Conservation (phyloP, 1,284 basidiomycete species). For the Amylostereum areolatum region DNA sequence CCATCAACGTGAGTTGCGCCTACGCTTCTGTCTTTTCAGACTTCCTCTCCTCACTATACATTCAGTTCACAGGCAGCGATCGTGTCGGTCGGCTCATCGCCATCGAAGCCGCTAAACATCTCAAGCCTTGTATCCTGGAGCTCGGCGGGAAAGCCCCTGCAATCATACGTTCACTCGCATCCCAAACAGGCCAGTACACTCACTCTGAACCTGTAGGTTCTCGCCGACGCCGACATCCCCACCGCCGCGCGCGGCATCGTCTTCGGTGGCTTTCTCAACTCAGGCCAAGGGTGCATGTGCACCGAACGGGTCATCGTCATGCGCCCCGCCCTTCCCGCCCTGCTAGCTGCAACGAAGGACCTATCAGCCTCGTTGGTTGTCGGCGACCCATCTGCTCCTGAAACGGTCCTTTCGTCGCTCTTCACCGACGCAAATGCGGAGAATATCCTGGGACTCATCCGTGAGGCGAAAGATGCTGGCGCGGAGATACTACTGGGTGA, state of each 20-base stretch:
- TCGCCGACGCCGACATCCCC: slow-evolving; percentile 56
- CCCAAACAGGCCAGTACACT: background rate
- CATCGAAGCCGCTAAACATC: slow-evolving; percentile 63
- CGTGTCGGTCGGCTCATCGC: slow-evolving; percentile 68
- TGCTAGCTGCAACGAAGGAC: slow-evolving; percentile 29
- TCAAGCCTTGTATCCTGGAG: slow-evolving; percentile 70
- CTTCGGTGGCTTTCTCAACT: slow-evolving; percentile 55
- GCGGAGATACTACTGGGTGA: slow-evolving; percentile 49
- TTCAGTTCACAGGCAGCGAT: slow-evolving; percentile 66
- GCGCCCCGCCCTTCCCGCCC: slow-evolving; percentile 26
- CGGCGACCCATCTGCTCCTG: slow-evolving; percentile 22
- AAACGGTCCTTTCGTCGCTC: slow-evolving; percentile 31
- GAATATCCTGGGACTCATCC: slow-evolving; percentile 41
- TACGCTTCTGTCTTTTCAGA: background rate
- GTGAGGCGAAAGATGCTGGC: slow-evolving; percentile 45
- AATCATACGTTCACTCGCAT: slow-evolving; percentile 35
- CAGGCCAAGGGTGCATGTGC: slow-evolving; percentile 70
- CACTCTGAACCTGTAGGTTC: slow-evolving; percentile 30
- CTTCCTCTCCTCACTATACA: background rate
- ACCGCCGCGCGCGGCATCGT: slow-evolving; percentile 50
- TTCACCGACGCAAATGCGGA: slow-evolving; percentile 47
- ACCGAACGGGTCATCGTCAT: slow-evolving; percentile 64
- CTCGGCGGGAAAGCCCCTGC: slow-evolving; percentile 74
- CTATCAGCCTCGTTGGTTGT: slow-evolving; percentile 30
- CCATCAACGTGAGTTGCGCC: slow-evolving; percentile 31